A percentile compares a stretch with the other conserved stretches of the same genome.
These are phyloP conservation scores for Aspergillus neoniger DNA, from an alignment of 2,329 filamentous ascomycete genomes.

Conservation along the genomic window DNA sequence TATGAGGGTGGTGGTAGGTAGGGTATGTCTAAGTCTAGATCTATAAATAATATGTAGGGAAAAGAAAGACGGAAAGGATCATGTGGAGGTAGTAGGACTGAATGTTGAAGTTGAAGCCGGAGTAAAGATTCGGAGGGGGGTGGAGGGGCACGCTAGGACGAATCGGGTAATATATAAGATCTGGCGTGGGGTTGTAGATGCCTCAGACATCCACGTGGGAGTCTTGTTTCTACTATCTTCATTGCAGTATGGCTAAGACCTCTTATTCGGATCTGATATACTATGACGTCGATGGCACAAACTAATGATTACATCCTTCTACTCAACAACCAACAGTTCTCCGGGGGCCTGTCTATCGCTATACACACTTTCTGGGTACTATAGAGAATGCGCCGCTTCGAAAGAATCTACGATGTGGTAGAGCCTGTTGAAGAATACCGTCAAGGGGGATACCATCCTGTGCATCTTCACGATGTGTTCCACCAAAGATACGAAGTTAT, in stretches of 20 bases:
- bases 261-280: too few relatives aligned
- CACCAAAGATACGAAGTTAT: constrained; percentile 23
- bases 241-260: too few relatives aligned
- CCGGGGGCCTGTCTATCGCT: too few relatives aligned
- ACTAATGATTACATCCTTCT: too few relatives aligned
- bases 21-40: background rate
- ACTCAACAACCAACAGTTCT: too few relatives aligned
- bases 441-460: constrained; percentile 28
- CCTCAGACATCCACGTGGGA: background rate
- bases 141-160: constrained; percentile 12
- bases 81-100: background rate
- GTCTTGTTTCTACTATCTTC: constrained; percentile 24
- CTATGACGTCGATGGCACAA: too few relatives aligned
- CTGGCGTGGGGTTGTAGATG: background rate
- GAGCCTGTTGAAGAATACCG: constrained; percentile 31
- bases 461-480: constrained; percentile 27
- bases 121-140: constrained; percentile 6
- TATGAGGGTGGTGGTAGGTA: background rate
- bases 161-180: constrained; percentile 15
- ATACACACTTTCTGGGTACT: too few relatives aligned
- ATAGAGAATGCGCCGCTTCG: too few relatives aligned
- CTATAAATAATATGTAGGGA: background rate
- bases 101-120: background rate
- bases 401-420: constrained; percentile 25
- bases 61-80: background rate